These are phyloP conservation scores for Ustilago loliicola DNA, from an alignment of 1,284 basidiomycete species.

Conservation along the genomic window DNA sequence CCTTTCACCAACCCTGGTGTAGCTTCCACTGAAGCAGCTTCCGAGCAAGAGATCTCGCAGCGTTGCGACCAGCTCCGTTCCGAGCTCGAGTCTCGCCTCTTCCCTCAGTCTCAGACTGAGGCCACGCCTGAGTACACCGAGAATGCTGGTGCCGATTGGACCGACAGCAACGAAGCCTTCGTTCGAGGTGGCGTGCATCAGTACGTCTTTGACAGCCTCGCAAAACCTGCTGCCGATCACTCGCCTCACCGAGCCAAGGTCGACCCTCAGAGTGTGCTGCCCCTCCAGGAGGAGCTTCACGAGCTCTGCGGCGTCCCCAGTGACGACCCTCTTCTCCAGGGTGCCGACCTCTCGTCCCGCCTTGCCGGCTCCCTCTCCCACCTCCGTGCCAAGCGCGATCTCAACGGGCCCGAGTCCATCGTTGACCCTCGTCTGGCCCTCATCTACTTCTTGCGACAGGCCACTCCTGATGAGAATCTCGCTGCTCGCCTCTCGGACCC, in stretches of 20 bases:
- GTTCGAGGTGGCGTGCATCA: slow-evolving; percentile 46
- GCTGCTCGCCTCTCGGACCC: slow-evolving; percentile 49
- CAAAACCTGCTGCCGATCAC: slow-evolving; percentile 16
- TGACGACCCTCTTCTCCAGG: slow-evolving; percentile 58
- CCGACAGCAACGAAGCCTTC: slow-evolving; percentile 37
- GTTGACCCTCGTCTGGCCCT: slow-evolving; percentile 58
- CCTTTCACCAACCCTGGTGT: slow-evolving; percentile 54
- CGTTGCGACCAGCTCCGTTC: slow-evolving; percentile 46
- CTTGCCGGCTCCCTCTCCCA: slow-evolving; percentile 46
- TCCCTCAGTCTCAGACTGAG: slow-evolving; percentile 18
- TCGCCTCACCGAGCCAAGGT: slow-evolving; percentile 30
- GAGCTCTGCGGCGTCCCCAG: slow-evolving; percentile 52
- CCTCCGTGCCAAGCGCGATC: slow-evolving; percentile 30
- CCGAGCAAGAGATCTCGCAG: slow-evolving; percentile 29
- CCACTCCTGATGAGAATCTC: slow-evolving; percentile 51
- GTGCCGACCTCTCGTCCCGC: slow-evolving; percentile 50
- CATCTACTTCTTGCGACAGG: slow-evolving; percentile 56
- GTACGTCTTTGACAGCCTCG: slow-evolving; percentile 49
- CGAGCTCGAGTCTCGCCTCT: slow-evolving; percentile 44
- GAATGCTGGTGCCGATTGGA: slow-evolving; percentile 15
- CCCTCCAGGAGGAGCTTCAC: slow-evolving; percentile 59
- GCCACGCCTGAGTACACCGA: slow-evolving; percentile 37
- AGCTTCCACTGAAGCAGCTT: slow-evolving; percentile 14
- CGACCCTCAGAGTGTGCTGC: slow-evolving; percentile 25
- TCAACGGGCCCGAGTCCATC: slow-evolving; percentile 41